Conservation (phyloP, 2,329 filamentous ascomycete species). For the Fusarium pseudonygamai region DNA sequence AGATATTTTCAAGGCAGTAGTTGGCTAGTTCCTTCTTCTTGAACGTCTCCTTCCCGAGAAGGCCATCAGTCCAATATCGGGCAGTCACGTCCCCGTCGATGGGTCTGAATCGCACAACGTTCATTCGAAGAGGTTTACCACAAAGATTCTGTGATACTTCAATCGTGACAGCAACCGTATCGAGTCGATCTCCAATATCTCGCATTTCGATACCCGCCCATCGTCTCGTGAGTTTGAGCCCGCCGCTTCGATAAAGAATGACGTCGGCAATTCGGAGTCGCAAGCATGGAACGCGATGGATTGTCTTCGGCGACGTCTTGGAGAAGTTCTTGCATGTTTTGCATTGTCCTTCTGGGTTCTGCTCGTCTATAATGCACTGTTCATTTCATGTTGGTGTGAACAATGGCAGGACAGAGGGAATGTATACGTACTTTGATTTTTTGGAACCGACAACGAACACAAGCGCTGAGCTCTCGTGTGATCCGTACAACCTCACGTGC, state of each 20-base stretch:
- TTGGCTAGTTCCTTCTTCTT: slow-evolving; percentile 48
- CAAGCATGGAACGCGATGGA: slow-evolving; percentile 56
- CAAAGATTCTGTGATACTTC: slow-evolving; percentile 52
- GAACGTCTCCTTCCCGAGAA: slow-evolving; percentile 35
- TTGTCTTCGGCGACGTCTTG: slow-evolving; percentile 56
- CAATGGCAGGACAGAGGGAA: neutral
- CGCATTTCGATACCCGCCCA: slow-evolving; percentile 54
- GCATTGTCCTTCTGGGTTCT: slow-evolving; percentile 49
- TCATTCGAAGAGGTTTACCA: slow-evolving; percentile 48
- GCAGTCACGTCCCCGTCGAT: slow-evolving; percentile 49
- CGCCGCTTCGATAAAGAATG: slow-evolving; percentile 54
- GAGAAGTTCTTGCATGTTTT: slow-evolving; percentile 51
- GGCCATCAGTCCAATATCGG: slow-evolving; percentile 51
- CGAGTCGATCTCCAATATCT: slow-evolving; percentile 51
- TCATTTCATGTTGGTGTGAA: slow-evolving; percentile 1
- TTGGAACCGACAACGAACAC: slow-evolving; percentile 37
- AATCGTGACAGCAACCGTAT: slow-evolving; percentile 46
- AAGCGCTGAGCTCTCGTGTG: slow-evolving; percentile 17
- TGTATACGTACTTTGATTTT: slow-evolving; percentile 36
- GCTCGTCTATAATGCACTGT: slow-evolving; percentile 51
- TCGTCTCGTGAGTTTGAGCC: slow-evolving; percentile 55
- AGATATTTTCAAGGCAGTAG: slow-evolving; percentile 54
- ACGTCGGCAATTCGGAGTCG: slow-evolving; percentile 56
- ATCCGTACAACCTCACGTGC: neutral
- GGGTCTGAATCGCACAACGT: slow-evolving; percentile 55